Evolutionary conservation across 1,139 yeast species (phyloP).

Genomic region (Nakaseomyces glabratus): DNA sequence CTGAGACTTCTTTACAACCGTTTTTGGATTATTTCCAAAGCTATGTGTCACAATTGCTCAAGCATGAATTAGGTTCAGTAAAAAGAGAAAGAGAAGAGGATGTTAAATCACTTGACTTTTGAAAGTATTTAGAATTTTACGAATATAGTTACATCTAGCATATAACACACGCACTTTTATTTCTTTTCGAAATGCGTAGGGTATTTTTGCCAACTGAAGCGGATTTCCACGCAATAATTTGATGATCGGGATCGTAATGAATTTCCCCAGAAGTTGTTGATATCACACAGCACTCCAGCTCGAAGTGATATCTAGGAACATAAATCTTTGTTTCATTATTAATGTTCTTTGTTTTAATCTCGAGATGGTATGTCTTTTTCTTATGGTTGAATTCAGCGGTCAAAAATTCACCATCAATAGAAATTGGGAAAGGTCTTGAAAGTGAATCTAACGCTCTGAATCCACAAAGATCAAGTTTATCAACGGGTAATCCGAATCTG

Average conservation of each 20-base stretch:
- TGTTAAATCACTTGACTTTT: constrained; percentile 5
- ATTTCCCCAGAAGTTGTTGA: constrained; percentile 47
- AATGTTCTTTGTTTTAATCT: constrained; percentile 28
- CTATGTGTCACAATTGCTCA: constrained; percentile 50
- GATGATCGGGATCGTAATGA: constrained; percentile 41
- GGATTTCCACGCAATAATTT: constrained; percentile 54
- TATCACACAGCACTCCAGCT: constrained; percentile 32
- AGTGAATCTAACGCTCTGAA: constrained; percentile 63
- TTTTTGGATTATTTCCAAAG: constrained; percentile 62
- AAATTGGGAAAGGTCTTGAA: constrained; percentile 61
- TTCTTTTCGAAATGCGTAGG: no score
- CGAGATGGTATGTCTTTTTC: constrained; percentile 40
- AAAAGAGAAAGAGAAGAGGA: constrained; percentile 41
- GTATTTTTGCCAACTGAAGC: no score
- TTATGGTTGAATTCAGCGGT: constrained; percentile 49
- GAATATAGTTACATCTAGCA: no score
- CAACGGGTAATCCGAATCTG: background rate
- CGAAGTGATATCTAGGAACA: constrained; percentile 66
- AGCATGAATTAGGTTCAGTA: constrained; percentile 42
- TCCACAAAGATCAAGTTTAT: constrained; percentile 34
- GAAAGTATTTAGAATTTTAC: background rate
- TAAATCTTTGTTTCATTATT: constrained; percentile 49
- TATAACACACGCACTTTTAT: no score
- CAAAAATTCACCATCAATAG: constrained; percentile 45
- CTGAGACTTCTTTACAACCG: constrained; percentile 63